Evolutionary conservation across 2,329 filamentous ascomycete genomes (phyloP).

Genomic region (Sporothrix globosa): DNA sequence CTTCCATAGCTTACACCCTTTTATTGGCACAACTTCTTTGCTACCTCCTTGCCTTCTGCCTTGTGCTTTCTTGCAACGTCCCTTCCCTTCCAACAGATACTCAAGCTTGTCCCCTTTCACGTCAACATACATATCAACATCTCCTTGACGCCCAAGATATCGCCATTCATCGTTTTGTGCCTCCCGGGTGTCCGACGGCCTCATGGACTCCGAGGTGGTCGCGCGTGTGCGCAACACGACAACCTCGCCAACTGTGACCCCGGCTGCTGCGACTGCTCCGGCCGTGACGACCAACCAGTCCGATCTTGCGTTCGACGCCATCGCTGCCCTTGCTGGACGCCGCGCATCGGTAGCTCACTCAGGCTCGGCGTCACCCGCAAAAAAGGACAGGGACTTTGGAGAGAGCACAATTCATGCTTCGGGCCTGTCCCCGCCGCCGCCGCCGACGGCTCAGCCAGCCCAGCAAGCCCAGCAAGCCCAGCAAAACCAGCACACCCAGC

Average conservation of each 20-base stretch:
- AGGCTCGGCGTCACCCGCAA: background rate
- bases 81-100: background rate
- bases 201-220: constrained; percentile 18
- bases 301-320: constrained; percentile 4
- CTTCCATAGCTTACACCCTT: background rate
- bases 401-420: constrained; percentile 25
- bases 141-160: background rate
- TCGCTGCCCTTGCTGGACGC: constrained; percentile 24
- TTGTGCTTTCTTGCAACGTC: background rate
- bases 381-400: constrained; percentile 5
- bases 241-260: constrained; percentile 1
- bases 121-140: background rate
- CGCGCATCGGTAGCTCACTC: background rate
- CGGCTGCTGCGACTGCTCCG: background rate
- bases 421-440: constrained; percentile 15
- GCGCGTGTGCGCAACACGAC: constrained; percentile 1
- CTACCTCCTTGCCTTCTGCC: background rate
- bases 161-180: background rate
- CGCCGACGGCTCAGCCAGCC: background rate
- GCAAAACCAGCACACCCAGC: background rate
- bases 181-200: background rate
- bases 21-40: background rate
- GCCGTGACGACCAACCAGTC: background rate
- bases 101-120: background rate
- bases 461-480: background rate